phyloP scores from a whole-genome alignment of 73 alveolate species.

The Breviolum minutum region DNA sequence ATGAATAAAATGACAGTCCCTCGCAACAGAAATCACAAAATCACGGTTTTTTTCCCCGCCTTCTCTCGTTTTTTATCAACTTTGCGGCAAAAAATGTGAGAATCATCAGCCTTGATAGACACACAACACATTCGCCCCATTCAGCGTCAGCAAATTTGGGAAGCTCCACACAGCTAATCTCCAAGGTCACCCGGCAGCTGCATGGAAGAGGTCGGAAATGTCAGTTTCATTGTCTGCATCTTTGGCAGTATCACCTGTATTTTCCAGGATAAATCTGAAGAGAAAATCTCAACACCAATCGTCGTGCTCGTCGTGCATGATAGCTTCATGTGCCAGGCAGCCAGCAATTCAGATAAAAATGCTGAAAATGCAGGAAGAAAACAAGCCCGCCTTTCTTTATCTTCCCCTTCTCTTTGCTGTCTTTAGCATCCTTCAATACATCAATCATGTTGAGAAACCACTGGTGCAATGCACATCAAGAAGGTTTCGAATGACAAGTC shows the following conservation, averaged over 20 bases:
- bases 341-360: not conserved
- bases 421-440: conserved; percentile 14
- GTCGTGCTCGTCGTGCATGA: not conserved
- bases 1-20: no score
- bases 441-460: not conserved
- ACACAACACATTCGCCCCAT: not conserved
- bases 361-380: not conserved
- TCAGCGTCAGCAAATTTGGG: not conserved
- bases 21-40: not conserved
- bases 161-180: no score
- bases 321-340: not conserved
- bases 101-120: conserved; percentile 44
- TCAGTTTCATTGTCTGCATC: conserved; percentile 1
- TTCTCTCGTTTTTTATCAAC: conserved; percentile 79
- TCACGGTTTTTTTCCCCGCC: not conserved
- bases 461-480: not conserved
- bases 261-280: not conserved
- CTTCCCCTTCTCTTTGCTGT: conserved; percentile 25
- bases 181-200: conserved; percentile 34
- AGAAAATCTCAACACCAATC: not conserved
- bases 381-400: not conserved
- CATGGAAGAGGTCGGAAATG: conserved; percentile 62
- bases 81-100: conserved; percentile 72
- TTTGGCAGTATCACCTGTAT: not conserved
- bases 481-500: not conserved